Percentiles rank a stretch among this genome's conserved stretches.
phyloP scores from a whole-genome alignment of 768 basidiomycete genomes.

The Mycena vitilis region DNA sequence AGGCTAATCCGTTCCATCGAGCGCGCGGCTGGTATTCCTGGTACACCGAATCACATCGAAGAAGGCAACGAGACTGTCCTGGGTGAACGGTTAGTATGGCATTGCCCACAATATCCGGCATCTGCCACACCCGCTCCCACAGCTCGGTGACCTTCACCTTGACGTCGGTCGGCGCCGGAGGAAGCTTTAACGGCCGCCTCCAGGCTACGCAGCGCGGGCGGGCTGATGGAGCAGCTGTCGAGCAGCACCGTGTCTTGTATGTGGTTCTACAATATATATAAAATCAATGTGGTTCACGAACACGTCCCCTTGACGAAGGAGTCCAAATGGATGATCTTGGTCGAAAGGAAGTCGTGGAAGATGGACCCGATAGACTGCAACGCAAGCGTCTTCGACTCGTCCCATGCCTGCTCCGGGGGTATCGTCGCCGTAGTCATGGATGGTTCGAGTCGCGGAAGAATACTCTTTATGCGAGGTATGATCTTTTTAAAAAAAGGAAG shows the following conservation, averaged over 20 bases:
- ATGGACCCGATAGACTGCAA: slow-evolving; percentile 87
- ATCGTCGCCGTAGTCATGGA: slow-evolving; percentile 37
- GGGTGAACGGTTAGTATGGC: slow-evolving; percentile 73
- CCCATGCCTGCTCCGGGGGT: slow-evolving; percentile 69
- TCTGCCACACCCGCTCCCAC: slow-evolving; percentile 76
- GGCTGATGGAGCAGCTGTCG: slow-evolving; percentile 77
- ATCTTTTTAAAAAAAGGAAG: too few relatives aligned
- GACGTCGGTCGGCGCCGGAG: slow-evolving; percentile 53
- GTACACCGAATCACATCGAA: slow-evolving; percentile 77
- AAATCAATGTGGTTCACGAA: slow-evolving; percentile 82
- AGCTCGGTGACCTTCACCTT: slow-evolving; percentile 58
- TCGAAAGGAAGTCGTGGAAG: slow-evolving; percentile 80
- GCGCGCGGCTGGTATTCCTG: slow-evolving; percentile 58
- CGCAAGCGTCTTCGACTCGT: slow-evolving; percentile 89
- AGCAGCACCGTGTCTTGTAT: slow-evolving; percentile 74
- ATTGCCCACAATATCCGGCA: slow-evolving; percentile 74
- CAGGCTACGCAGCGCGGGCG: slow-evolving; percentile 86
- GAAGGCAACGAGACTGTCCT: slow-evolving; percentile 87
- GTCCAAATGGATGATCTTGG: slow-evolving; percentile 78
- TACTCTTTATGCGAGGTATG: too few relatives aligned
- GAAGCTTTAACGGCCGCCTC: slow-evolving; percentile 82
- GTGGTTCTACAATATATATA: too few relatives aligned
- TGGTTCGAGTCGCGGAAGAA: too few relatives aligned
- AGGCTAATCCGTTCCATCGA: slow-evolving; percentile 72
- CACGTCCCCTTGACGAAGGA: slow-evolving; percentile 76